phyloP scores from a whole-genome alignment of 192 early-diverging fungal genomes.

The Podila clonocystis region DNA sequence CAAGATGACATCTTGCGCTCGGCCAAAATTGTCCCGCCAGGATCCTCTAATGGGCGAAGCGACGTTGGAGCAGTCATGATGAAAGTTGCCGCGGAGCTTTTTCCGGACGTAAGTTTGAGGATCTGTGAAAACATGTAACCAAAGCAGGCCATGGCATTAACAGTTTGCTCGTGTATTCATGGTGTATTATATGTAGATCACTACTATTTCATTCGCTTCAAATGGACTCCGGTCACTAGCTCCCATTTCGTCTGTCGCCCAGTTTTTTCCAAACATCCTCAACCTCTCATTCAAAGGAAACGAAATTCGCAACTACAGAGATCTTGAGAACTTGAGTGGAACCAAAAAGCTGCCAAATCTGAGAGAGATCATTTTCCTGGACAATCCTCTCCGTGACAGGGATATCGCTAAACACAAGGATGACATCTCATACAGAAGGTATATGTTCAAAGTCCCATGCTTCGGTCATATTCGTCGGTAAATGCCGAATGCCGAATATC shows the following conservation, averaged over 20 bases:
- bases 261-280: slow-evolving; percentile 52
- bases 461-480: background rate
- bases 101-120: slow-evolving; percentile 22
- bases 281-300: slow-evolving; percentile 60
- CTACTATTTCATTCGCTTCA: slow-evolving; percentile 52
- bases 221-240: slow-evolving; percentile 40
- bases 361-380: slow-evolving; percentile 51
- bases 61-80: slow-evolving; percentile 39
- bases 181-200: slow-evolving; percentile 19
- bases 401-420: slow-evolving; percentile 31
- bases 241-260: slow-evolving; percentile 29
- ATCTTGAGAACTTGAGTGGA: slow-evolving; percentile 41
- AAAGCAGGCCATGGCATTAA: background rate
- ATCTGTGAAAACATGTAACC: background rate
- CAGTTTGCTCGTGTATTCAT: background rate
- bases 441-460: too few species aligned
- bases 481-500: too few species aligned
- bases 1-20: slow-evolving; percentile 14
- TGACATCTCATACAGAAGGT: slow-evolving; percentile 49
- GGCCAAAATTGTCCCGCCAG: slow-evolving; percentile 20
- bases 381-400: slow-evolving; percentile 48
- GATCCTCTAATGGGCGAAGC: slow-evolving; percentile 1
- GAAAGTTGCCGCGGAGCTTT: slow-evolving; percentile 26
- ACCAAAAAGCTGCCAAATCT: slow-evolving; percentile 41
- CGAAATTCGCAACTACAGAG: slow-evolving; percentile 34